Percentiles rank a stretch among this genome's conserved stretches.
These are phyloP conservation scores for Sugiyamaella smithiae DNA, from an alignment of 805 yeast genomes.

Conservation along the genomic window DNA sequence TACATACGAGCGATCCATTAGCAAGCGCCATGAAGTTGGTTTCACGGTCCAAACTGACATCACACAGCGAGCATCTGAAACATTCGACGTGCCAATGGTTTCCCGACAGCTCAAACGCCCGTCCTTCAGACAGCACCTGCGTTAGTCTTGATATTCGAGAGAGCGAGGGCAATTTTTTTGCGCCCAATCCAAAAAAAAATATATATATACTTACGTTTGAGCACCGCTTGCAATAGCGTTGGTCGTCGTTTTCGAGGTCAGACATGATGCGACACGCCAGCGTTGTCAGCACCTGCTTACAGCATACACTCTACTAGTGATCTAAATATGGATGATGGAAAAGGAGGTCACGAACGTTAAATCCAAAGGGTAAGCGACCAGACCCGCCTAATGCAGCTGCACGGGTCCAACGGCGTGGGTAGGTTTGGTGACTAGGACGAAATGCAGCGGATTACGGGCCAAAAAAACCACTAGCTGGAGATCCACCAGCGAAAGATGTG, in stretches of 20 bases:
- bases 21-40: constrained; percentile 90
- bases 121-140: constrained; percentile 73
- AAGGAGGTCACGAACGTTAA: neutral
- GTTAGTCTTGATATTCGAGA: constrained; percentile 15
- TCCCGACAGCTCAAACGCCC: constrained; percentile 87
- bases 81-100: constrained; percentile 96
- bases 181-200: too few species aligned
- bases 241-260: constrained; percentile 3
- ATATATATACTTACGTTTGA: constrained; percentile 1
- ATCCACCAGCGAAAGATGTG: too few species aligned
- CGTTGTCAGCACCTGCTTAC: constrained; percentile 3
- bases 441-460: too few species aligned
- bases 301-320: neutral
- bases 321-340: neutral
- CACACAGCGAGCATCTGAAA: constrained; percentile 85
- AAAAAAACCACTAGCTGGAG: too few species aligned
- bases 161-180: too few species aligned
- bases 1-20: constrained; percentile 86
- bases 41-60: constrained; percentile 73
- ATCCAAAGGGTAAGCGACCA: constrained; percentile 1
- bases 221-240: constrained; percentile 1
- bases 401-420: too few species aligned
- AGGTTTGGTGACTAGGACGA: too few species aligned
- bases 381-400: constrained; percentile 5
- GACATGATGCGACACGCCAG: constrained; percentile 7